Percentiles rank a stretch among this genome's conserved stretches.
phyloP scores from a whole-genome alignment of 495 filamentous ascomycete genomes.

The Jackrogersella multiformis region DNA sequence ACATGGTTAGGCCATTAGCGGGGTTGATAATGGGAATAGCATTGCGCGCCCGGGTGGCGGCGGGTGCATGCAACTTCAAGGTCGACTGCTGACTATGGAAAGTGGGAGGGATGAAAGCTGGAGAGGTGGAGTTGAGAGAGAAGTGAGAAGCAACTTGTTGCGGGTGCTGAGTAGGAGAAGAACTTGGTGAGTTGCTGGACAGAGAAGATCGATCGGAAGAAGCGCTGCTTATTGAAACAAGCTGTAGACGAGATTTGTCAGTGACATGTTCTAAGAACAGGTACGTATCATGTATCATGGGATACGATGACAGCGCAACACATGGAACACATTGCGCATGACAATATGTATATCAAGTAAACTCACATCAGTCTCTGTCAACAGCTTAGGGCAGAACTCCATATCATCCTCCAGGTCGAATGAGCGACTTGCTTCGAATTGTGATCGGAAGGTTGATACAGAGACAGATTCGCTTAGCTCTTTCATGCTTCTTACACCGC shows the following conservation, averaged over 20 bases:
- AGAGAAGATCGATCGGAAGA: conserved; percentile 93
- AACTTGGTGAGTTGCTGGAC: conserved; percentile 91
- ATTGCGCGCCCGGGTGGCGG: conserved; percentile 88
- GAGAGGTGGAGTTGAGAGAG: conserved; percentile 79
- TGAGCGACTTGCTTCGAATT: conserved; percentile 90
- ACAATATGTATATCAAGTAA: conserved; percentile 11
- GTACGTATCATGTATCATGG: not conserved
- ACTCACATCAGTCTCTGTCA: conserved; percentile 97
- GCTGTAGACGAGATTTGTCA: conserved; percentile 58
- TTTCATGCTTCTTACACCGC: conserved; percentile 83
- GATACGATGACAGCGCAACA: conserved; percentile 4
- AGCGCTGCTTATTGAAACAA: conserved; percentile 85
- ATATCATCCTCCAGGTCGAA: conserved; percentile 98
- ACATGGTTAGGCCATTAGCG: conserved; percentile 83
- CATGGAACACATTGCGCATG: conserved; percentile 23
- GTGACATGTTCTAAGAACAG: conserved; percentile 24
- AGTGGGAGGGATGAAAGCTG: conserved; percentile 70
- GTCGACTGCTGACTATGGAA: conserved; percentile 62
- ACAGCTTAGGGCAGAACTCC: conserved; percentile 91
- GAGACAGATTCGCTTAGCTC: conserved; percentile 83
- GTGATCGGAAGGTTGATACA: conserved; percentile 77
- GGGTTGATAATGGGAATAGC: conserved; percentile 99
- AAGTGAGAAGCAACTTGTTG: conserved; percentile 80
- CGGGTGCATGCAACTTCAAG: conserved; percentile 85
- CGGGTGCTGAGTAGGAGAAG: conserved; percentile 77